Base-by-base conservation (phyloP, 768 basidiomycete species). In the Crepidotus variabilis region DNA sequence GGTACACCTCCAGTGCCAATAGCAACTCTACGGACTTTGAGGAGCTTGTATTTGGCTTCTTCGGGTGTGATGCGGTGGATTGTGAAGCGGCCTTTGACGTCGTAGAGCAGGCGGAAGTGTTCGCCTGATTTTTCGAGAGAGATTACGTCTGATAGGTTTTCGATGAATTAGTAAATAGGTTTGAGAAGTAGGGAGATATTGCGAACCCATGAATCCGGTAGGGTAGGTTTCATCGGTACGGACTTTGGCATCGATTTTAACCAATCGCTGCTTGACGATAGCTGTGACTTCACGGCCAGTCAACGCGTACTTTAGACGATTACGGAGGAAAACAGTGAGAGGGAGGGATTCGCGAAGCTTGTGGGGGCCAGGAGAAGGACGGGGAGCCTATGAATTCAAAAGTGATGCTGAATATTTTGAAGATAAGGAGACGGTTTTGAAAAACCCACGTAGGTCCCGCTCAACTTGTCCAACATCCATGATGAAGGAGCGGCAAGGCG, bases 401-500 rank as follows among this genome's bases (percentile, higher is more conserved):
- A 57, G 67, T 52, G 56, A 35, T 11, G 13, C 32, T 57, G 28
- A 49, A 66, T 43, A 61, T 28, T 53, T 55, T 53, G 53, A 22
- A 45, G 20, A 24, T 55, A 50, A 54, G 2, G 33, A 45, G 16
- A 32, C 50, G 49, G 13, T 36, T 39, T 46, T 35, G 47, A 34
- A 43, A 60, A 75, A 67, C 90, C 72, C 75, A 94, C 93, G 67
- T 92, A 96, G 64, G 93, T 94, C 58, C 93, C 93, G 76, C 90
- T 87, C 68, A 99, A 77, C 81, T 99, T 99, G 83, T 98, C 94
- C 61, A 99, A 84, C 95, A 99, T 98, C 97, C 97, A 99, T 80
- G 93, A 90, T 48, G 94, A 96, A 61, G 97, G 97, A 60, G 97
- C 97, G 64, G 88, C 87, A 58, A 98, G 85, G 70, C 96, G 91